phyloP scores from a whole-genome alignment of 805 yeast genomes.

The Scheffersomyces amazonensis region DNA sequence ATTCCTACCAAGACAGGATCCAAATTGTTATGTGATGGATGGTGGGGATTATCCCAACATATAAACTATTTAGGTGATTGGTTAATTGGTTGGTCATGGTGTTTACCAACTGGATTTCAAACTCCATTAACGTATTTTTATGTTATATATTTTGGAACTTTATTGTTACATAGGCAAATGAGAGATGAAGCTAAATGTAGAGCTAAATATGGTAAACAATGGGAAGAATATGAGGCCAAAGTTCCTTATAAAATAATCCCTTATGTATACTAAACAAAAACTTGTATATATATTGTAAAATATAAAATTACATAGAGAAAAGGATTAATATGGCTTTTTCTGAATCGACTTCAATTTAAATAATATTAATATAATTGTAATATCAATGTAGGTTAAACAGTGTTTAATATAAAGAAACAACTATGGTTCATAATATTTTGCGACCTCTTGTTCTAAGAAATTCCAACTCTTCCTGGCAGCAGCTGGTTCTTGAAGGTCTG shows the following conservation, averaged over 20 bases:
- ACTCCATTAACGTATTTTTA: slow-evolving; percentile 88
- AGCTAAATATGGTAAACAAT: slow-evolving; percentile 77
- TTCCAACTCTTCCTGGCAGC: too few species aligned
- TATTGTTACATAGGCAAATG: slow-evolving; percentile 82
- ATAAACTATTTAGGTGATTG: slow-evolving; percentile 96
- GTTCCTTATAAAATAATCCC: slow-evolving; percentile 94
- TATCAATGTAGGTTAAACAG: too few species aligned
- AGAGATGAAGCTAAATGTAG: slow-evolving; percentile 93
- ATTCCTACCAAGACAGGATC: slow-evolving; percentile 77
- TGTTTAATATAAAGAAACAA: too few species aligned
- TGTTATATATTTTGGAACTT: slow-evolving; percentile 73
- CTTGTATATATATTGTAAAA: too few species aligned
- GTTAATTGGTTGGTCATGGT: slow-evolving; percentile 89
- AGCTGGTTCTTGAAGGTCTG: too few species aligned
- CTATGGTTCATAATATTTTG: too few species aligned
- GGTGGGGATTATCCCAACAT: slow-evolving; percentile 96
- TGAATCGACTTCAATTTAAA: too few species aligned
- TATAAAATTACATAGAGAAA: too few species aligned
- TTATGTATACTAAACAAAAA: slow-evolving; percentile 55
- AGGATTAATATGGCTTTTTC: too few species aligned
- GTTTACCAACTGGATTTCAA: slow-evolving; percentile 79
- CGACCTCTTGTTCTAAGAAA: too few species aligned
- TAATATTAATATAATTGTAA: too few species aligned
- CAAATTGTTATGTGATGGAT: slow-evolving; percentile 79
- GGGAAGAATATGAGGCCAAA: slow-evolving; percentile 75